Evolutionary conservation across 495 filamentous ascomycete genomes (phyloP), one percentile per base, ranked within the genome.

Genomic region (Tuber brumale): DNA sequence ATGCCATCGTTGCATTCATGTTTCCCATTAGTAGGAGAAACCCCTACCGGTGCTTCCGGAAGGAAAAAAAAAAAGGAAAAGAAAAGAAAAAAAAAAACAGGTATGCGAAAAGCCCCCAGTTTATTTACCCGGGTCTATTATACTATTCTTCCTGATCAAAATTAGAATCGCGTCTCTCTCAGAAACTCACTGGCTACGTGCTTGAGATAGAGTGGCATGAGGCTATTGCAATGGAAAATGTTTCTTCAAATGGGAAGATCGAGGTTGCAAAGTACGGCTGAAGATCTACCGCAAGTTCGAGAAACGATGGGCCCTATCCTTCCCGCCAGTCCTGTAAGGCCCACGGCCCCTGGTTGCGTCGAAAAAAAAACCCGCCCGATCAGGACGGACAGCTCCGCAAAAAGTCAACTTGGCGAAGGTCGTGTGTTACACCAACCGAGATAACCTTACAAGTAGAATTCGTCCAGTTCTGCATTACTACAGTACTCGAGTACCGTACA

Each of bases 291-390:
- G 51, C 51, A 70, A 79, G 70, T 75, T 74, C 70, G 79, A 73
- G 70, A 80, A 80, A 80, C 78, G 78, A 80, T 80, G 78, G 78
- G 76, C 78, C 78, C 78, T n/a, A 76, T 72, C 77, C 77, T 79
- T 80, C 78, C 78, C 76, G 78, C 78, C 79, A 61, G 51, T 61
- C 51, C 51, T 61, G 51, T 61, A 61, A 61, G 51, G 51, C 78
- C 78, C 76, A 79, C 57, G 71, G 73, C 78, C 78, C 78, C 78
- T 80, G 76, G 78, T 69, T 61, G 51, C 51, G 73, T 76, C 73
- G 78, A 79, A 79, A 70, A 80, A 73, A 79, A 74, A 79, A 79
- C 72, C 76, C 78, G 77, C 78, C 76, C 77, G 77, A 79, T 79
- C 75, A 61, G 77, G 79, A 77, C 78, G 78, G 78, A 80, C 78